Evolutionary conservation across 495 filamentous ascomycete genomes (phyloP).

Genomic region (Neurospora cerealis): DNA sequence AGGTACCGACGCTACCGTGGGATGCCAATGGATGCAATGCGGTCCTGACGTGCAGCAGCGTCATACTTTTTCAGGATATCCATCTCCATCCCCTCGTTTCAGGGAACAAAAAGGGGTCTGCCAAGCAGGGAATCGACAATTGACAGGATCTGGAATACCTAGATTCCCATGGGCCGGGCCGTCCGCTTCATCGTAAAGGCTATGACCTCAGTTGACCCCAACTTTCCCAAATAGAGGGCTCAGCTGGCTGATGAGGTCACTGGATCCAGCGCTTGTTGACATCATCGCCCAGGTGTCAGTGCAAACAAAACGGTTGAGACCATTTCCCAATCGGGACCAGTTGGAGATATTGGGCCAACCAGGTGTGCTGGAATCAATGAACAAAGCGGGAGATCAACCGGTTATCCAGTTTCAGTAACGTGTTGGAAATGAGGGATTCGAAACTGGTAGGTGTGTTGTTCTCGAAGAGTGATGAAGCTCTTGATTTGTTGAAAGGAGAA

Average conservation of each 20-base stretch:
- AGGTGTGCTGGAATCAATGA: neutral
- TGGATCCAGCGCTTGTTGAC: neutral
- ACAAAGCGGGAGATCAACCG: neutral
- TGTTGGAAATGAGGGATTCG: neutral
- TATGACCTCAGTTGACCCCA: neutral
- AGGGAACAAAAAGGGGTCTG: neutral
- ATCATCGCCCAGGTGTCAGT: neutral
- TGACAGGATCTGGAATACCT: neutral
- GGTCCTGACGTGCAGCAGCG: conserved; percentile 2
- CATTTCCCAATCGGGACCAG: neutral
- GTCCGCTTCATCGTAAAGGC: neutral
- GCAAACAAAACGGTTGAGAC: neutral
- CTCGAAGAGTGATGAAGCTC: neutral
- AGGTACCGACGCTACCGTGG: neutral
- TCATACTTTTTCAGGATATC: neutral
- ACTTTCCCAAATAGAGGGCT: neutral
- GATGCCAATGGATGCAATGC: neutral
- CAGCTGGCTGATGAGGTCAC: neutral
- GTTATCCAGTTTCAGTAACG: neutral
- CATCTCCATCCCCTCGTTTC: neutral
- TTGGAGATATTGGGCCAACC: neutral
- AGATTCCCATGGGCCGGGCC: neutral
- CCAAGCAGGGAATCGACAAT: neutral
- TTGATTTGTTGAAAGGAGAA: neutral
- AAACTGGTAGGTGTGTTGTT: neutral